Percentiles rank a stretch among this genome's conserved stretches.
Evolutionary conservation across 2,329 filamentous ascomycete species (phyloP).

Genomic region (Chrysoporthe puriensis): DNA sequence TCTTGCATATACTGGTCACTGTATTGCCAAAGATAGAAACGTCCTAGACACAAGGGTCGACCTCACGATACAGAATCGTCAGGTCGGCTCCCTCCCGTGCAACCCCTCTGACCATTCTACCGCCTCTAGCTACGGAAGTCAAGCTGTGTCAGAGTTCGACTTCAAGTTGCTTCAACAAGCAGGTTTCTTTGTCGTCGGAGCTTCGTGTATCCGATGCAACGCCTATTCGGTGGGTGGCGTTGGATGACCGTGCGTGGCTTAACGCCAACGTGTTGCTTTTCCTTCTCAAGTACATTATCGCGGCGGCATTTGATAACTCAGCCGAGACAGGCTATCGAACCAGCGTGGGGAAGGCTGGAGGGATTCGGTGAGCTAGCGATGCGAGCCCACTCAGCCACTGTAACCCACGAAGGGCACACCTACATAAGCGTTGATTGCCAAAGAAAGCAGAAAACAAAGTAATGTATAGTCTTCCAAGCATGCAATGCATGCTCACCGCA

Average conservation of each 20-base stretch:
- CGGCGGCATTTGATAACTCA: slow-evolving; percentile 6
- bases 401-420: not conserved
- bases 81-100: not conserved
- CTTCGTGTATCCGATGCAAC: not conserved
- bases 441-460: not conserved
- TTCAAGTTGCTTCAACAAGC: not conserved
- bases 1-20: not conserved
- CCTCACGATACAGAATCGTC: too few relatives aligned
- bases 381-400: not conserved
- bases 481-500: slow-evolving; percentile 10
- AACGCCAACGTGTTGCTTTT: not conserved
- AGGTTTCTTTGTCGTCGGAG: not conserved
- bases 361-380: slow-evolving; percentile 4
- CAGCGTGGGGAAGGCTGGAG: not conserved
- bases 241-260: not conserved
- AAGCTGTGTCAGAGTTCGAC: not conserved
- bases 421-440: not conserved
- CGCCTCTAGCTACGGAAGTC: not conserved
- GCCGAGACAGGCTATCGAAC: not conserved
- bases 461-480: not conserved
- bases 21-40: not conserved
- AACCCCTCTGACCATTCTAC: not conserved
- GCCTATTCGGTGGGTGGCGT: not conserved
- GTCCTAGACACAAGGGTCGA: not conserved
- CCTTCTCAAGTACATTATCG: not conserved